Base-by-base conservation (phyloP, 2,329 filamentous ascomycete genomes). In the Chalaropsis thielavioides region DNA sequence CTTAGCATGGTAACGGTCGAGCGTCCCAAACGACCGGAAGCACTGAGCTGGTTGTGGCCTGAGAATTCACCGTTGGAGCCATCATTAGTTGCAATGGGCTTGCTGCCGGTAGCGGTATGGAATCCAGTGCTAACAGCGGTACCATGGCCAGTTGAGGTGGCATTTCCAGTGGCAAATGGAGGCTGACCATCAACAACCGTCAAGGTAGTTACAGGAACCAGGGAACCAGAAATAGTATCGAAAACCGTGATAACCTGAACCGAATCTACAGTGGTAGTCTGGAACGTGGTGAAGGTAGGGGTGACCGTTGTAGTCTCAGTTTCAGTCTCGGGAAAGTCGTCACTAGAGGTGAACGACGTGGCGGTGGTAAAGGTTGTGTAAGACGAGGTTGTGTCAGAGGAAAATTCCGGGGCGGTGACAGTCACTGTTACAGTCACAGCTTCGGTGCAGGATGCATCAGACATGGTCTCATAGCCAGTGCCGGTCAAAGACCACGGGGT, bases 391-490 rank as follows among this genome's bases (percentile, higher is more conserved):
- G 54, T 24, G 27, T 58, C 54, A 58, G 27, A 35, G 15, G 54
- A 11, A 35, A 44, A 38, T 15, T 44, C 19, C 3, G 63, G 38
- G 22, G 60, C 59, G 24, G 54, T 65, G 27, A 62, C 41, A 22
- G 69, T 70, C 35, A 65, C 65, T 3, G 66, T 67, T 6, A 64
- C 41, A 22, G 66, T 67, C 5, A 65, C 46, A 2, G 61, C 44
- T 35, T 41, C 51, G 15, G 54, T 64, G 10, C 51, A 64, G 15
- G 15, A 35, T 8, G 31, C 27, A 31, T 64, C 54, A 24, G 24
- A 27, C 19, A 41, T 4, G 6, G 60, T 27, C 17, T 31, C 40
- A 31, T 44, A 49, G 15, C 64, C 63, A 46, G 67, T 69, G 15
- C 51, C 54, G 10, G 51, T 40, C 27, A 43, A 24, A 35, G 62